Base-by-base conservation (phyloP, 495 filamentous ascomycete genomes). In the Xylaria intraflava region DNA sequence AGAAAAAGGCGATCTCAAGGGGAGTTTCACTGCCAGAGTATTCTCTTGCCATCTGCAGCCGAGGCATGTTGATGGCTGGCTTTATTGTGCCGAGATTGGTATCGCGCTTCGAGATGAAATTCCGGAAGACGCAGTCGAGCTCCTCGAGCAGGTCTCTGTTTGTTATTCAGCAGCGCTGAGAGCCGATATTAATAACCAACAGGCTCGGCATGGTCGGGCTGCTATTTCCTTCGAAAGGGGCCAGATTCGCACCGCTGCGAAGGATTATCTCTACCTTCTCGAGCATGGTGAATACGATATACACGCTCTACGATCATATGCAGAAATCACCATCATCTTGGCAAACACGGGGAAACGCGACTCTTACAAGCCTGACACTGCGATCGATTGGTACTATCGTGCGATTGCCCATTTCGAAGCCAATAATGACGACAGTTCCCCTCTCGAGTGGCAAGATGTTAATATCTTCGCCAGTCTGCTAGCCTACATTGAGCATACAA, bases 381-480 rank as follows among this genome's bases (percentile, higher is more conserved):
- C 83, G 0, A 76, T 80, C 51, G 68, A 74, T 17, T 73, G 79
- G 52, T 92, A 90, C 69, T 71, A 77, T 33, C 62, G 71, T 9
- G 82, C 80, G 26, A 80, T 95, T 50, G 66, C 79, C 50, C 68
- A 78, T 61, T 62, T 76, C 41, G 55, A 72, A 62, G 64, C 46
- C 3, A 46, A 50, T 14, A 67, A 62, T 0, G 59, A 76, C 3
- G 74, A 78, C 43, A 72, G 67, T 2, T 77, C 71, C 9, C 70
- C 70, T 23, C 84, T 94, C 58, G 81, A 82, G 27, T 97, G 90
- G 90, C 83, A 83, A 26, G 87, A 96, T 63, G 66, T 92, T 30
- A 86, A 90, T 58, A 85, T 90, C 46, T 95, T 90, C 55, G 77
- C 86, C 23, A 90, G 95, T 60, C 76, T 97, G 20, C 85, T 88